Percentiles rank a stretch among this genome's conserved stretches.
phyloP scores from a whole-genome alignment of 768 basidiomycete species.

The Suillus brevipes region DNA sequence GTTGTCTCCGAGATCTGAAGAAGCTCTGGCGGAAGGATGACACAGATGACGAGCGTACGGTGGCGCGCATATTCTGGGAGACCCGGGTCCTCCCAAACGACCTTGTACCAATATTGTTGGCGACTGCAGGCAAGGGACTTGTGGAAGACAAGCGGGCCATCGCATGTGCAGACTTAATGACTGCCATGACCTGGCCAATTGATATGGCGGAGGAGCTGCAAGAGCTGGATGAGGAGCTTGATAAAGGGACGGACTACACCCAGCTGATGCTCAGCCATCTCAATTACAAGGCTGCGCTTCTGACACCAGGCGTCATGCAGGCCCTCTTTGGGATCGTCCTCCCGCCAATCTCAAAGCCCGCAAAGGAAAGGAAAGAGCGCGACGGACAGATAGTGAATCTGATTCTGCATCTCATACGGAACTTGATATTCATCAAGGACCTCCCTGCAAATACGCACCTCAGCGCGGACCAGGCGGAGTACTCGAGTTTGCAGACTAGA shows the following conservation, averaged over 20 bases:
- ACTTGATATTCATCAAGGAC: constrained; percentile 94
- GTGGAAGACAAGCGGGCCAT: constrained; percentile 85
- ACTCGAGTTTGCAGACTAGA: constrained; percentile 74
- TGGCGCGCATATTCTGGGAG: constrained; percentile 90
- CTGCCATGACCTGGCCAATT: constrained; percentile 99
- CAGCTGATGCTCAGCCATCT: constrained; percentile 78
- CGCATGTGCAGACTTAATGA: constrained; percentile 84
- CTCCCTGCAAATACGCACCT: constrained; percentile 66
- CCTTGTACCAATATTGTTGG: constrained; percentile 80
- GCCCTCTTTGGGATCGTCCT: constrained; percentile 75
- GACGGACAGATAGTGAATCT: constrained; percentile 89
- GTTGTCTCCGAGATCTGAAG: constrained; percentile 92
- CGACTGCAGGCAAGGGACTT: constrained; percentile 73
- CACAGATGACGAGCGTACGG: constrained; percentile 93
- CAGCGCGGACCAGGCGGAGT: constrained; percentile 79
- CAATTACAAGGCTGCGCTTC: constrained; percentile 78
- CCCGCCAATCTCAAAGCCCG: constrained; percentile 71
- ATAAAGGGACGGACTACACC: constrained; percentile 86
- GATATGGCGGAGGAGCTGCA: constrained; percentile 92
- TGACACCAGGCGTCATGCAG: constrained; percentile 66
- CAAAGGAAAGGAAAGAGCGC: constrained; percentile 69
- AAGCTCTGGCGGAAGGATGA: constrained; percentile 96
- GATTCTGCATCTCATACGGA: constrained; percentile 85
- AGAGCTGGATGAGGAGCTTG: constrained; percentile 80
- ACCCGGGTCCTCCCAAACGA: constrained; percentile 86